Conservation (phyloP, 768 basidiomycete genomes). For the Termitomyces sp. region DNA sequence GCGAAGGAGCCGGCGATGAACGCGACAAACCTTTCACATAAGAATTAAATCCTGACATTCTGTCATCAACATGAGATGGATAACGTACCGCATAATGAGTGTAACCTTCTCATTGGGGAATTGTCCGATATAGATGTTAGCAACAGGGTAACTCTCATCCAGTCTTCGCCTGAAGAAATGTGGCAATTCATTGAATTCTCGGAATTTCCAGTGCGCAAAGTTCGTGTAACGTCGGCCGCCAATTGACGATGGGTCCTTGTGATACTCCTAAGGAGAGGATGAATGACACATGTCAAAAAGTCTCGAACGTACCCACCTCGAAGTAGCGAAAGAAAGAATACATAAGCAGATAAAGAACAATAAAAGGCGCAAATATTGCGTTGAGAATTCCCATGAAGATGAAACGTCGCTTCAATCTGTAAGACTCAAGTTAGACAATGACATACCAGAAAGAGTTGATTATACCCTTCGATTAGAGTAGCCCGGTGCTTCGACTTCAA, state of each 20-base stretch:
- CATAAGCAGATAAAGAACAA: slow-evolving; percentile 93
- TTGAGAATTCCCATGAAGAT: slow-evolving; percentile 98
- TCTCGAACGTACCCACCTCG: slow-evolving; percentile 56
- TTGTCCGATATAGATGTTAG: slow-evolving; percentile 95
- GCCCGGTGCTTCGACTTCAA: slow-evolving; percentile 79
- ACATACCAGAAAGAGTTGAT: neutral
- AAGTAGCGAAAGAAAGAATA: slow-evolving; percentile 99
- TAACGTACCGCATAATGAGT: slow-evolving; percentile 80
- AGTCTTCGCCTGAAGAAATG: slow-evolving; percentile 87
- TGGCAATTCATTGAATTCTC: slow-evolving; percentile 97
- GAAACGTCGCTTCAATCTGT: slow-evolving; percentile 78
- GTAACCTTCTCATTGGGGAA: slow-evolving; percentile 95
- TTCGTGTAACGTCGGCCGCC: slow-evolving; percentile 91
- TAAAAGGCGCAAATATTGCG: slow-evolving; percentile 94
- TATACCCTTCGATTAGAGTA: slow-evolving; percentile 78
- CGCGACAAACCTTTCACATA: slow-evolving; percentile 73
- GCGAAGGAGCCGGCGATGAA: slow-evolving; percentile 97
- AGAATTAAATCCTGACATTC: neutral
- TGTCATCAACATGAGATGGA: too few relatives aligned
- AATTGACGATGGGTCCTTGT: slow-evolving; percentile 95
- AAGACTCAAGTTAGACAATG: neutral
- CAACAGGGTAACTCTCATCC: slow-evolving; percentile 83
- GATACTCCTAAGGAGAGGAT: slow-evolving; percentile 76
- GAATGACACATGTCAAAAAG: slow-evolving; percentile 9
- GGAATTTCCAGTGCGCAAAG: slow-evolving; percentile 96